Evolutionary conservation across 306 rosid species (phyloP), one percentile per base, ranked within the genome.

Genomic region (Acacia crassicarpa): DNA sequence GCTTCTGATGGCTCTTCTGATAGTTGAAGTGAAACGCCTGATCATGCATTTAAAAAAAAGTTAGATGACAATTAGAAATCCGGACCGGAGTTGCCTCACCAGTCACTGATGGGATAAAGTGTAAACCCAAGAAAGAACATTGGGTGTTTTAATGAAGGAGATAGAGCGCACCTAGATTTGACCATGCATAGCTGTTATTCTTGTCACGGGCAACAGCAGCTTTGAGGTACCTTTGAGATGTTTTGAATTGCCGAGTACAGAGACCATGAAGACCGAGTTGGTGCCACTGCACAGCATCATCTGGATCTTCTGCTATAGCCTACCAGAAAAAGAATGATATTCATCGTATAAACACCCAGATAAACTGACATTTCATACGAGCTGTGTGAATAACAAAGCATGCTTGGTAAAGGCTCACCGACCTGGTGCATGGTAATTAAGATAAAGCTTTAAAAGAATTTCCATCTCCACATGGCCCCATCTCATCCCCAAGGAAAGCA

Each of bases 241-340:
- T 80, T 84, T 85, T 91, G 84, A 92, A 93, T 79, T 95, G 92
- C 87, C 78, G 89, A 13, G 96, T 87, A 83, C 92, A 89, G 33
- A 95, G 98, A 83, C 87, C 91, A 85, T 95, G 99, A 68, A 93
- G 94, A 53, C 98, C 99, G 70, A 93, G 94, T 87, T 95, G 99
- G 84, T 90, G 97, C 99, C 98, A 95, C 63, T 87, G 98, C 73
- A 93, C 91, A 75, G 94, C 90, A 85, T 92, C 98, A 85, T 93
- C 93, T 40, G 98, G 98, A 84, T 92, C 90, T 87, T 93, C 99
- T 7, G 99, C 91, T 77, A 95, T 62, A 73, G 94, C 97, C 99
- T 95, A 75, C 62, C 67, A 61, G 78, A 77, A 84, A 85, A 54
- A 45, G 35, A 27, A 63, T 10, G n/a, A 53, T 74, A 82, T 45